Conservation (phyloP, 1,139 yeast genomes). For the Yamadazyma siamensis region DNA sequence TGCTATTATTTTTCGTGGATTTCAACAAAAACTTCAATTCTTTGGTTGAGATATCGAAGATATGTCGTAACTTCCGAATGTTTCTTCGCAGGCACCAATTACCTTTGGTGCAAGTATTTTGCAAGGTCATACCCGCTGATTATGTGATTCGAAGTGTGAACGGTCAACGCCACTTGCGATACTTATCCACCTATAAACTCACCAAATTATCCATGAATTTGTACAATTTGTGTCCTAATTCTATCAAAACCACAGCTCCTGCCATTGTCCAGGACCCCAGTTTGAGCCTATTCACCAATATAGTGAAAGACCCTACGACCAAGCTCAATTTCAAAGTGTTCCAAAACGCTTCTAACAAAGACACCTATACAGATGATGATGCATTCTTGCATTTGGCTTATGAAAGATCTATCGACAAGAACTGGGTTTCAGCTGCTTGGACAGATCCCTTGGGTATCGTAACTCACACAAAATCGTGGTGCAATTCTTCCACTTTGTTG, state of each 20-base stretch:
- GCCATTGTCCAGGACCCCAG: constrained; percentile 10
- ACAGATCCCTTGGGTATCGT: constrained; percentile 76
- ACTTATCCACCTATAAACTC: constrained; percentile 47
- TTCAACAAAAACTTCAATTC: constrained; percentile 45
- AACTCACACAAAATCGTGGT: constrained; percentile 67
- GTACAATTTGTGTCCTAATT: constrained; percentile 55
- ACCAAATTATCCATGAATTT: constrained; percentile 55
- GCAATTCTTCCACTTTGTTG: constrained; percentile 23
- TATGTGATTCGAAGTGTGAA: constrained; percentile 36
- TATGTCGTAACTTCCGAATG: constrained; percentile 47
- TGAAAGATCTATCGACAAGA: constrained; percentile 73
- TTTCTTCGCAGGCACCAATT: constrained; percentile 36
- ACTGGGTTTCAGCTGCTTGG: constrained; percentile 89
- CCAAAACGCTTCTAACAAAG: constrained; percentile 19
- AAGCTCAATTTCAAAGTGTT: constrained; percentile 51
- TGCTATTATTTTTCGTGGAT: constrained; percentile 46
- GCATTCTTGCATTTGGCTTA: constrained; percentile 82
- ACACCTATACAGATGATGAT: constrained; percentile 51
- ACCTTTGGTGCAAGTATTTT: constrained; percentile 45
- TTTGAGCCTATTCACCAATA: constrained; percentile 31
- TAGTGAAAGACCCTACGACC: constrained; percentile 46
- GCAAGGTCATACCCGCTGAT: constrained; percentile 57
- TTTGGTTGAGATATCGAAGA: constrained; percentile 43
- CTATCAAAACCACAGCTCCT: constrained; percentile 5
- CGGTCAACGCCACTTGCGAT: constrained; percentile 36